Evolutionary conservation across 148 eudicot genomes (phyloP).

Genomic region (Chenopodium quinoa): DNA sequence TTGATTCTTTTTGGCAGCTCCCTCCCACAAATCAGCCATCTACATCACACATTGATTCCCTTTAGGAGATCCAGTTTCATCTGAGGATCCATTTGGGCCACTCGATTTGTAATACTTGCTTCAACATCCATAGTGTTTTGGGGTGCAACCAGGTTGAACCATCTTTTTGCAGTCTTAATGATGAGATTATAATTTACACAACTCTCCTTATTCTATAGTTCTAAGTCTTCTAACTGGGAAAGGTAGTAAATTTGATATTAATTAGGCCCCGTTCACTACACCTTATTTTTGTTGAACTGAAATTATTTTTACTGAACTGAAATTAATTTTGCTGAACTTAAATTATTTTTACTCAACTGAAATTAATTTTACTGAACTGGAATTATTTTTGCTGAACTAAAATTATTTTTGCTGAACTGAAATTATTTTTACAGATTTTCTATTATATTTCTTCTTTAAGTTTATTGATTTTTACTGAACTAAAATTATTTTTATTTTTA

Average conservation of each 20-base stretch:
- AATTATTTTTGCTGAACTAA: too few species aligned
- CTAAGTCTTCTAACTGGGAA: not conserved
- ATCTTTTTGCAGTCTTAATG: not conserved
- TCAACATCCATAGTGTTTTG: not conserved
- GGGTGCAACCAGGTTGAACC: not conserved
- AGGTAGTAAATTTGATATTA: slow-evolving; percentile 3
- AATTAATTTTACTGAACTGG: too few species aligned
- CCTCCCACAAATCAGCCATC: slow-evolving; percentile 32
- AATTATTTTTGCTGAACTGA: too few species aligned
- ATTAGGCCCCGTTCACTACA: not conserved
- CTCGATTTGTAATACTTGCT: slow-evolving; percentile 32
- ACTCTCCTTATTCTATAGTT: not conserved
- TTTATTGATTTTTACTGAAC: too few species aligned
- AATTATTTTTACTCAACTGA: too few species aligned
- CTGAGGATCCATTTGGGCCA: slow-evolving; percentile 46
- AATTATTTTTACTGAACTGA: too few species aligned
- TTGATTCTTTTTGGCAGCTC: slow-evolving; percentile 81
- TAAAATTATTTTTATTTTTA: too few species aligned
- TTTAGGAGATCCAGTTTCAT: slow-evolving; percentile 46
- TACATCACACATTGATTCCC: slow-evolving; percentile 26
- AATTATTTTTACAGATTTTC: too few species aligned
- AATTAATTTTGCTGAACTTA: too few species aligned
- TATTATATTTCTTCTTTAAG: too few species aligned
- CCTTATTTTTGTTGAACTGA: too few species aligned
- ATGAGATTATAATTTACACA: not conserved